Evolutionary conservation across 768 basidiomycete genomes (phyloP), one percentile per base, ranked within the genome.

Genomic region (Tylopilus subfusipes): DNA sequence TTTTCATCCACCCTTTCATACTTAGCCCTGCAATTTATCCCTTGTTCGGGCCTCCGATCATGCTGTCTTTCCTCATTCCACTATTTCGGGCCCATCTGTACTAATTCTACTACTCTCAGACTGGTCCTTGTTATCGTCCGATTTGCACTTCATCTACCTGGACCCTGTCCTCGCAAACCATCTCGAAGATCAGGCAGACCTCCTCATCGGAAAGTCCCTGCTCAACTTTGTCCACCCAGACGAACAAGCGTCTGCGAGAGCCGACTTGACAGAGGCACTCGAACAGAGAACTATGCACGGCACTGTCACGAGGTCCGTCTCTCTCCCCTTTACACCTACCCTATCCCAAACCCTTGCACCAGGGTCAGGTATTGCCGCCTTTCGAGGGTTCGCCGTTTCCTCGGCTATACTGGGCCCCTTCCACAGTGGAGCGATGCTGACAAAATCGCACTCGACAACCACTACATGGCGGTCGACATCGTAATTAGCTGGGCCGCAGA

Each of bases 401-500:
- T 93, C n/a, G 90, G 90, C 40, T 79, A 85, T 70, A 69, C 76
- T 19, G 86, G 83, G 0, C 78, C 82, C 13, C 65, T 67, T 38
- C 70, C 75, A 21, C 68, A 76, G 8, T 90, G 85, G 82, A 67
- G 72, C 31, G 85, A 86, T 55, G 84, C 78, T 8, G 84, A 89
- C 60, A 87, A 86, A 71, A 77, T 86, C 58, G 76, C 82, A 12
- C 63, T 84, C 18, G 89, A 93, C 75, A 71, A 74, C 27, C 75
- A 90, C 66, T 93, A 92, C 70, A 86, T 93, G 82, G 85, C 85
- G 6, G 86, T 90, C 55, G 90, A 94, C 72, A 84, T 94, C 64
- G 90, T 93, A 63, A 88, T 92, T 66, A 94, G 92, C 71, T 89
- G 85, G 83, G 90, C 89, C 47, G 88, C 89, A 16, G 88, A 93